phyloP scores from a whole-genome alignment of 257 asterid species.

The Gentiana macrophylla region DNA sequence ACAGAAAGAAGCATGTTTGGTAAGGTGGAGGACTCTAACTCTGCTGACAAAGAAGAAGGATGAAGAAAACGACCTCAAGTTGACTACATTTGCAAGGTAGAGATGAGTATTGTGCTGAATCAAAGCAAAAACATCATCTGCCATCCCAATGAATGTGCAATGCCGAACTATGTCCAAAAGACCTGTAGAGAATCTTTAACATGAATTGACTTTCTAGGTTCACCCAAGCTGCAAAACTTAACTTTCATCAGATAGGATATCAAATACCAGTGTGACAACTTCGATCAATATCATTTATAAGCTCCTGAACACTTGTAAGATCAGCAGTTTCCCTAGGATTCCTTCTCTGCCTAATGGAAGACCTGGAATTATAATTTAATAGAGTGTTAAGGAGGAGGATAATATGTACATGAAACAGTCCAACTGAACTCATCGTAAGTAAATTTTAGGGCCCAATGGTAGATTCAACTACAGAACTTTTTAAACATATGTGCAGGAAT shows the following conservation, averaged over 20 bases:
- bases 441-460: too few relatives aligned
- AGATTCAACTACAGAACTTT: too few relatives aligned
- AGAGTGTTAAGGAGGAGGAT: background rate
- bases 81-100: conserved; percentile 82
- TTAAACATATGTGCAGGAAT: too few relatives aligned
- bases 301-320: conserved; percentile 86
- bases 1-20: background rate
- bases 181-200: conserved; percentile 27
- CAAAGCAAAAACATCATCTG: conserved; percentile 77
- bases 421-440: too few relatives aligned
- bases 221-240: conserved; percentile 1
- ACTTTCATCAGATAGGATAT: background rate
- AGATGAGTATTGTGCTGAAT: conserved; percentile 83
- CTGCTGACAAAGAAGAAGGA: background rate
- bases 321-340: conserved; percentile 87
- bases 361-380: conserved; percentile 27
- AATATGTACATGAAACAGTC: too few relatives aligned
- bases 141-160: conserved; percentile 94
- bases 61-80: conserved; percentile 55
- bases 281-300: conserved; percentile 56
- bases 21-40: background rate
- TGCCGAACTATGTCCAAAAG: conserved; percentile 68
- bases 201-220: conserved; percentile 1
- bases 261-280: conserved; percentile 61
- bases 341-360: conserved; percentile 80